Percentiles rank a stretch among this genome's conserved stretches.
These are phyloP conservation scores for Dendrobium chrysotoxum DNA, from an alignment of 106 monocot genomes.

Conservation along the genomic window DNA sequence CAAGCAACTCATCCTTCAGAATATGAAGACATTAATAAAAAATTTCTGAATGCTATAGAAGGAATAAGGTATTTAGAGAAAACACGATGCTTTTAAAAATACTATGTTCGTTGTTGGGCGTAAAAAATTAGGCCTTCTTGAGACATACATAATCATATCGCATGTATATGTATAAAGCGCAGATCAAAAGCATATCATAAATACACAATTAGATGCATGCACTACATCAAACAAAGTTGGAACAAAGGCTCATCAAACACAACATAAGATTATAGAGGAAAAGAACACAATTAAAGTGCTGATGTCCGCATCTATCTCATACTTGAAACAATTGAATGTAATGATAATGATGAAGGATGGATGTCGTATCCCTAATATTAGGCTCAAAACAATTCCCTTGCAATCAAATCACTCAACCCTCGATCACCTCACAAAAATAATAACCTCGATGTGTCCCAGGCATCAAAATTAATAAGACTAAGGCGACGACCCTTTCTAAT, in stretches of 20 bases:
- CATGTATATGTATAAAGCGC: background rate
- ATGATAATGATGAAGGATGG: too few relatives aligned
- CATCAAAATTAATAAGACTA: too few relatives aligned
- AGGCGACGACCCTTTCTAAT: too few relatives aligned
- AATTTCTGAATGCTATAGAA: background rate
- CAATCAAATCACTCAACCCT: too few relatives aligned
- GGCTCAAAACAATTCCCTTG: too few relatives aligned
- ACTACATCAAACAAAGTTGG: background rate
- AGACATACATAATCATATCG: background rate
- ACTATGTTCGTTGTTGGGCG: background rate
- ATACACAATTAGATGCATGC: background rate
- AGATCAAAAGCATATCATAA: background rate
- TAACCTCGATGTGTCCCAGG: too few relatives aligned
- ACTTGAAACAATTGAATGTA: too few relatives aligned
- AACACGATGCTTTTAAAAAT: background rate
- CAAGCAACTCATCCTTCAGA: constrained; percentile 89
- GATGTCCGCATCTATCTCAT: too few relatives aligned
- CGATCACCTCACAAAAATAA: too few relatives aligned
- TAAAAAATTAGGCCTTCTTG: background rate
- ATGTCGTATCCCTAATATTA: too few relatives aligned
- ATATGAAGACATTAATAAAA: constrained; percentile 12
- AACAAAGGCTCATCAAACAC: background rate
- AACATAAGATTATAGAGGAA: background rate
- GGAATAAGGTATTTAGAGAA: background rate
- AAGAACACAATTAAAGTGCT: background rate